phyloP scores from a whole-genome alignment of 192 early-diverging fungal genomes.

The Coemansia reversa region DNA sequence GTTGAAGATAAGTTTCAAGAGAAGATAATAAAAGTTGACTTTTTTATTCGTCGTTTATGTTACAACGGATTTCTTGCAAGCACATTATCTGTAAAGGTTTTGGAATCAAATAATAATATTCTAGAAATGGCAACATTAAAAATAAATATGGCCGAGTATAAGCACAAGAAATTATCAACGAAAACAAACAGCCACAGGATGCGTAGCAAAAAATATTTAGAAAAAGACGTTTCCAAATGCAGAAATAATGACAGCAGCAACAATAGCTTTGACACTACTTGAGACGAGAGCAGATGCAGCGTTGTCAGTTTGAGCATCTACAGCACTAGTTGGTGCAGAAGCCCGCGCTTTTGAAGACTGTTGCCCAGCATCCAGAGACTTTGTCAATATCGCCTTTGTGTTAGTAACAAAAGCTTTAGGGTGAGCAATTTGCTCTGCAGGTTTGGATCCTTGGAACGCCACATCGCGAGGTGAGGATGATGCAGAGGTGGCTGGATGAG shows the following conservation, averaged over 20 bases:
- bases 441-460: conserved; percentile 1
- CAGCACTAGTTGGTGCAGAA: not conserved
- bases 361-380: conserved; percentile 5
- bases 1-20: not conserved
- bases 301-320: conserved; percentile 4
- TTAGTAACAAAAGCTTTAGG: not conserved
- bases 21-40: not conserved
- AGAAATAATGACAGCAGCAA: not conserved
- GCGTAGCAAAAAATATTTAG: not conserved
- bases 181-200: not conserved
- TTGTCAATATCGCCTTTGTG: conserved; percentile 1
- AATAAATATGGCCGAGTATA: not conserved
- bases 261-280: not conserved
- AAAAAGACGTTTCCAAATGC: not conserved
- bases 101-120: not conserved
- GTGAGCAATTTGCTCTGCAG: not conserved
- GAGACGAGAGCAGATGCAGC: conserved; percentile 1
- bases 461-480: not conserved
- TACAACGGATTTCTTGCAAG: no score
- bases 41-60: not conserved
- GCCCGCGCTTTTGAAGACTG: conserved; percentile 6
- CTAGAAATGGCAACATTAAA: not conserved
- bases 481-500: not conserved
- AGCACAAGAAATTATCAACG: not conserved
- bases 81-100: not conserved